Base-by-base conservation (phyloP, 768 basidiomycete genomes). In the Termitomyces sp. region DNA sequence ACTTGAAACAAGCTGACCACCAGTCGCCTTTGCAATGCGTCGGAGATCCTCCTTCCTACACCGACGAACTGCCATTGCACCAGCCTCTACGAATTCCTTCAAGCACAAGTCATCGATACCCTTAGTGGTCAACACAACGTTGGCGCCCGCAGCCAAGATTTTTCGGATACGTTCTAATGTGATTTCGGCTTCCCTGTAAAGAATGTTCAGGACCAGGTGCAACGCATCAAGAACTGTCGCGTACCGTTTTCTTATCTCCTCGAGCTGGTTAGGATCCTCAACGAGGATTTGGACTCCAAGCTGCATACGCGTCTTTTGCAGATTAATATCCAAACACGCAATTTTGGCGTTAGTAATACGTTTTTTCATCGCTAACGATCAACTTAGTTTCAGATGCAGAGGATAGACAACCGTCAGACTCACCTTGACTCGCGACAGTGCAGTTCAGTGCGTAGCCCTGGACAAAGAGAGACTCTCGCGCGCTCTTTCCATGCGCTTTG, bases 21-120 rank as follows among this genome's bases (percentile, higher is more conserved):
- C 97, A 0, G 95, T 98, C 9, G 97, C 96, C 72, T 89, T 96
- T 28, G 97, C 97, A 64, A 98, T 98, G 51, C 97, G 87, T 56
- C 94, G 87, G 50, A 98, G 82, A 70, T 99, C 97, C 70, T 99
- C 97, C 73, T 99, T 99, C 71, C 90, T 86, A 76, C 97, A 98
- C 64, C 97, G 83, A 62, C 97, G 87, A 50, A 98, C 97, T 45
- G 95, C 97, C 90, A 98, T 98, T 1, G 96, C 96, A 41, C 97
- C 97, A 20, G 94, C 95, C 73, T 99, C 97, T 48, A 98, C 92
- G 65, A 98, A 99, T 74, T 98, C 97, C 71, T 99, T 99, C 65
- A 98, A 76, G 71, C 94, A 98, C 18, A 98, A 80, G 69, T 99
- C 97, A 66, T 99, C 97, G 64, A 98, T 99, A 37, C 97, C 97